A percentile compares a stretch with the other conserved stretches of the same genome.
These are phyloP conservation scores for Starmera dryadoides DNA, from an alignment of 805 yeast species.

Conservation along the genomic window DNA sequence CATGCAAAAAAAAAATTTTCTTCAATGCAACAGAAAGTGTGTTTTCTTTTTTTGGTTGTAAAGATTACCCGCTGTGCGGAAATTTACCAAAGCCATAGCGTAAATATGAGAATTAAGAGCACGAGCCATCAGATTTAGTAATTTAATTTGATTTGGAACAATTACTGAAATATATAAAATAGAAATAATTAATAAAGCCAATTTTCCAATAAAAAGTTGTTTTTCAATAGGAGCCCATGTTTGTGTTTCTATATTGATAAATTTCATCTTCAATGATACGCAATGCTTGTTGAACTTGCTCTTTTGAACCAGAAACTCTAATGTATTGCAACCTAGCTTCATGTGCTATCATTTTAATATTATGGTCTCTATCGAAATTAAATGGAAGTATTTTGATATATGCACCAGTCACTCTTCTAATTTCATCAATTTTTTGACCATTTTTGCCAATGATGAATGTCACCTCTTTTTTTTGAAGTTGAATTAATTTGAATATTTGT, in stretches of 20 bases:
- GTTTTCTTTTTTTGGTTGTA: not conserved
- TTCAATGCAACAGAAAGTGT: not conserved
- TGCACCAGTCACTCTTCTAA: conserved; percentile 29
- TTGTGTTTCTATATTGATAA: conserved; percentile 11
- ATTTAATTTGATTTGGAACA: no score
- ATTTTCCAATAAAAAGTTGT: not conserved
- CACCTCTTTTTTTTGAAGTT: conserved; percentile 26
- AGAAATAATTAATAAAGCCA: not conserved
- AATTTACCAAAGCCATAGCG: not conserved
- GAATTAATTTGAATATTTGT: conserved; percentile 3
- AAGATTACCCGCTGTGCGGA: not conserved
- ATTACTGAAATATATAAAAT: not conserved
- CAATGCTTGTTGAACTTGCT: conserved; percentile 20
- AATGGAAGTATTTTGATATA: conserved; percentile 32
- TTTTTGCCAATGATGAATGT: conserved; percentile 34
- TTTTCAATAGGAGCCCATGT: conserved; percentile 2
- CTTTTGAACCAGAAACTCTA: conserved; percentile 23
- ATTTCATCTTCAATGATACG: conserved; percentile 19
- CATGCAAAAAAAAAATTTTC: not conserved
- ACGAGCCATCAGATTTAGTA: no score
- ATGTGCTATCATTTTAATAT: conserved; percentile 5
- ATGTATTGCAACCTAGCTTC: conserved; percentile 18
- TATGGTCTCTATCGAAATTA: conserved; percentile 12
- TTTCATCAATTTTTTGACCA: conserved; percentile 30
- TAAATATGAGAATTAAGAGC: not conserved